Conservation (phyloP, 2,329 filamentous ascomycete genomes). For the Rhynchosporium agropyri region DNA sequence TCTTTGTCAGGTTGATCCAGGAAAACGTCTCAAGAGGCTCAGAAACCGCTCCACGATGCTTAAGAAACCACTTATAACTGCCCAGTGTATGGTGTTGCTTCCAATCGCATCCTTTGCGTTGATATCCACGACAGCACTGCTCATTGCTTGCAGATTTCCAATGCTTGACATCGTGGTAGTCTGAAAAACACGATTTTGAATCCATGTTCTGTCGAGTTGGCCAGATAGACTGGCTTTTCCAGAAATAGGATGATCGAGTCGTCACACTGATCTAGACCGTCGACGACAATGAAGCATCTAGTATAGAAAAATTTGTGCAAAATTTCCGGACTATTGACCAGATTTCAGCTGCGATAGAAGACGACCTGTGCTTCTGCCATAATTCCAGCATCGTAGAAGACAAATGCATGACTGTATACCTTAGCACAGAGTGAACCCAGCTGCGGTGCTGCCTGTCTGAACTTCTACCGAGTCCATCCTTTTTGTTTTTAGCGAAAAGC, state of each 20-base stretch:
- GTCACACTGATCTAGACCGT: slow-evolving; percentile 21
- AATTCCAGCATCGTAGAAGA: slow-evolving; percentile 1
- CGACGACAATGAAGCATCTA: slow-evolving; percentile 15
- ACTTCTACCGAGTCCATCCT: too few relatives aligned
- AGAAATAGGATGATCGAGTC: slow-evolving; percentile 16
- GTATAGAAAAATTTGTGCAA: slow-evolving; percentile 8
- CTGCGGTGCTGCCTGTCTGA: neutral
- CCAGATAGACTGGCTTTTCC: slow-evolving; percentile 4
- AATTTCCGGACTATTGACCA: slow-evolving; percentile 10
- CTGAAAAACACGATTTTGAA: slow-evolving; percentile 20
- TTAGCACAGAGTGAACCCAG: slow-evolving; percentile 9
- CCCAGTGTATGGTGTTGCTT: slow-evolving; percentile 21
- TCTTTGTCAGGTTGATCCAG: slow-evolving; percentile 26
- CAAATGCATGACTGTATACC: slow-evolving; percentile 10
- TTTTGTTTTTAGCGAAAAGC: too few relatives aligned
- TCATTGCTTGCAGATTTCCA: slow-evolving; percentile 17
- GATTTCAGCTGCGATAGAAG: slow-evolving; percentile 14
- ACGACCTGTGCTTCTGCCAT: slow-evolving; percentile 12
- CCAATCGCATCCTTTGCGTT: slow-evolving; percentile 19
- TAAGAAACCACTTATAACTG: slow-evolving; percentile 19
- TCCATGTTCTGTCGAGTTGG: slow-evolving; percentile 7
- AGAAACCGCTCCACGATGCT: slow-evolving; percentile 23
- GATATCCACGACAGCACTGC: slow-evolving; percentile 22
- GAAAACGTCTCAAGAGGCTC: neutral
- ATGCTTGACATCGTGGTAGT: slow-evolving; percentile 14